Base-by-base conservation (phyloP, 176 grass and related monocot species). In the Aegilops bicornis region DNA sequence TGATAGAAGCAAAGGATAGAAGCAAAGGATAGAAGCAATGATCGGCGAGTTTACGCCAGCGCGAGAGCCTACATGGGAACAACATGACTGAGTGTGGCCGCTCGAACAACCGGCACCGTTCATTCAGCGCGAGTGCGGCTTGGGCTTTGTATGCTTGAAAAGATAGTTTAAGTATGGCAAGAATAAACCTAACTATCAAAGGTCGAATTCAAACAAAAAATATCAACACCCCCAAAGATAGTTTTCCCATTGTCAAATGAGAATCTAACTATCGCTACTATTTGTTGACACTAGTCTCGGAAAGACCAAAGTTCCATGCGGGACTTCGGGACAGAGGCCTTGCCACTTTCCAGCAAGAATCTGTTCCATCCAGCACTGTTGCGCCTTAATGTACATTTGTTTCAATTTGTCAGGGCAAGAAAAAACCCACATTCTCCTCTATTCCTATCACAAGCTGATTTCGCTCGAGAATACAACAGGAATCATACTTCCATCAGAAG, bases 381-480 rank as follows among this genome's bases (percentile, higher is more conserved):
- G 30, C 1, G 30, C 33, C 13, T 86, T 6, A 2, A 64, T 30
- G 54, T 73, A 42, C 7, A 68, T 65, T 67, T 72, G 24, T 50
- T 2, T 40, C 54, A 25, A 74, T 16, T 56, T 87, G 75, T 75
- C 75, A 43, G 25, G 75, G 89, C 85, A 84, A n/a, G 67, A 20
- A 43, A 43, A 3, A 43, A 7, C 7, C 52, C 17, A 56, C 6
- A 6, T 17, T 56, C 6, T 52, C 48, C 52, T 10, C 40, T 50
- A 17, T 62, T 68, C 50, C 36, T 2, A 33, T 54, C 54, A 64
- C 10, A 20, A 39, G 73, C 19, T 79, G 31, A 54, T 82, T 71
- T 86, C 78, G 5, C 37, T 82, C 3, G 72, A 77, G 20, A 85
- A 85, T 85, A 33, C 73, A 31, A 54, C 0, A 24, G 14, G 24